phyloP scores from a whole-genome alignment of 495 filamentous ascomycete species.

The Penicillium taxi region DNA sequence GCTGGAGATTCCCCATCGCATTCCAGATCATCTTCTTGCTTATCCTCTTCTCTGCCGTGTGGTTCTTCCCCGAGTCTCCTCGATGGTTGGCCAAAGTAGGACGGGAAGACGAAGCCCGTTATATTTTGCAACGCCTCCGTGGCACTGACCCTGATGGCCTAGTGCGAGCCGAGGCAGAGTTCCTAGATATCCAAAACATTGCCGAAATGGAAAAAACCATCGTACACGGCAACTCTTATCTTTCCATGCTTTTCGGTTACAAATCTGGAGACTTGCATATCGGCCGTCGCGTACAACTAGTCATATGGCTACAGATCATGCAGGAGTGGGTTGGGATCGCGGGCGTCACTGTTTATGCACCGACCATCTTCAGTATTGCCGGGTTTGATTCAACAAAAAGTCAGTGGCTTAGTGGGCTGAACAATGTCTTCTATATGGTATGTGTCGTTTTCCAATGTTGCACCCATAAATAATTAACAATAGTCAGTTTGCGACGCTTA shows the following conservation, averaged over 20 bases:
- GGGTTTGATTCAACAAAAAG: constrained; percentile 52
- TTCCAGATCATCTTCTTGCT: constrained; percentile 62
- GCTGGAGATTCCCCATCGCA: constrained; percentile 63
- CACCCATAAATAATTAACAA: not conserved
- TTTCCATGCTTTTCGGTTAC: constrained; percentile 56
- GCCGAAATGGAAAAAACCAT: constrained; percentile 49
- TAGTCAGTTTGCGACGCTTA: constrained; percentile 47
- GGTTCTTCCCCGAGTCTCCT: constrained; percentile 60
- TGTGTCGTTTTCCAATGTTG: not conserved
- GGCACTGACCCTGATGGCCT: constrained; percentile 48
- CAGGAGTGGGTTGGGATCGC: constrained; percentile 70
- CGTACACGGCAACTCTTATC: constrained; percentile 46
- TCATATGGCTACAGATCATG: constrained; percentile 66
- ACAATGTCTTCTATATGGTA: constrained; percentile 57
- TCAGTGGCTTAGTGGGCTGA: constrained; percentile 62
- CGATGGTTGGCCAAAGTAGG: constrained; percentile 58
- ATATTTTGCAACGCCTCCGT: constrained; percentile 53
- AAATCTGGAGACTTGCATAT: constrained; percentile 57
- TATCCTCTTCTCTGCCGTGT: constrained; percentile 40
- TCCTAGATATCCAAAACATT: constrained; percentile 54
- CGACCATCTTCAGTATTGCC: constrained; percentile 61
- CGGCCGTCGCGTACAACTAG: constrained; percentile 57
- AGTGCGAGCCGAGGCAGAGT: constrained; percentile 50
- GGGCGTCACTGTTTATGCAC: constrained; percentile 59
- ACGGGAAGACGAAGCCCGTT: constrained; percentile 53